Evolutionary conservation across 2,329 filamentous ascomycete species (phyloP), one percentile per base, ranked within the genome.

Genomic region (Teratosphaeria destructans): DNA sequence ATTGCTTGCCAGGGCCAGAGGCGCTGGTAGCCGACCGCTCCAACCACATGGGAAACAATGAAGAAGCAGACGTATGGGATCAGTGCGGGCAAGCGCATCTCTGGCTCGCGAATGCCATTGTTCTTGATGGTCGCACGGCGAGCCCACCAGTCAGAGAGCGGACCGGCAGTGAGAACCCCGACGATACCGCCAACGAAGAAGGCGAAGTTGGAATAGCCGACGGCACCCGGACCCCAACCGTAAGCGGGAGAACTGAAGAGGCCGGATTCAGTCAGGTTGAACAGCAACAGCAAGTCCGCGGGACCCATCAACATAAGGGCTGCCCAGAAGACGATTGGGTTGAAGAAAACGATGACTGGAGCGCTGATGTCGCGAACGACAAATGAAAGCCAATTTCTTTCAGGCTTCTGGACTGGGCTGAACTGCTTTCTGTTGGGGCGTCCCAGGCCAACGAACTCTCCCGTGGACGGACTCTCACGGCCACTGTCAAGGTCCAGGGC

Each of bases 11-110:
- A 82, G 0, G 73, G 71, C 79, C 78, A 82, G 52, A 75, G 67
- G 5, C 70, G 68, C 61, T 79, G 73, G 64, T 81, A 81, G 32
- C 77, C 79, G 11, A 80, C 64, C 0, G 76, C 77, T 32, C 79
- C 81, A 3, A 81, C 70, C 10, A 78, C 72, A 59, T 76, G 73
- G 1, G 77, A 78, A 29, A 82, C 68, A 29, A 79, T 71, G 3
- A 80, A 78, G 14, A 81, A 77, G 32, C 82, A 68, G 65, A 81
- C 69, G 63, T 79, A 82, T 0, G 81, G 73, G 11, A 75, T 67
- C 19, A 85, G 75, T 4, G 79, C 78, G 1, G 81, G 81, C 5
- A 85, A 69, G n/a, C 82, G 75, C 81, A 85, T 84, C 66, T 84
- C 81, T 0, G 82, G 80, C 56, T 83, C 78, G n/a, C 82, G 74